Base-by-base conservation (phyloP, 2,329 filamentous ascomycete genomes). In the Zasmidium citrigriseum region DNA sequence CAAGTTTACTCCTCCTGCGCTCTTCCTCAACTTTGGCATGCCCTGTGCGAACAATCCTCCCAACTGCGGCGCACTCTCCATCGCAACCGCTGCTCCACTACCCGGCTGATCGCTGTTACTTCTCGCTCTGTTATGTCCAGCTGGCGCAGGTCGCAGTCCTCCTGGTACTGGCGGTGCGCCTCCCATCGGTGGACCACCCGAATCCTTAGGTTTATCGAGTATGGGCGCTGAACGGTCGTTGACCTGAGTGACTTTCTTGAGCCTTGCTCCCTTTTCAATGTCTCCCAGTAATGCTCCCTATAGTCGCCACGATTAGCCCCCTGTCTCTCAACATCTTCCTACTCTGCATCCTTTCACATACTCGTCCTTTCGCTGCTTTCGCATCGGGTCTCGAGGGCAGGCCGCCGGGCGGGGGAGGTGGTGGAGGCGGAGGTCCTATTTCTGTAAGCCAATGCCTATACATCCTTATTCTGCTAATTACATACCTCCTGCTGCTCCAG, bases 1-100 rank as follows among this genome's bases (percentile, higher is more conserved):
- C 45, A 80, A 80, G 53, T 79, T 77, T 27, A 82, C 74, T 49
- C 90, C 93, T 56, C 91, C 89, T 2, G 88, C 84, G 10, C 61
- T 68, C 79, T 96, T 97, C 74, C 90, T 90, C 70, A 99, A 74
- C 78, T 97, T 98, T 2, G 95, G 95, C 85, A 98, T 98, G 38
- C 93, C 95, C 34, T 91, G 93, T 1, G 90, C 91, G 71, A 99
- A 96, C 23, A 99, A 75, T 1, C 95, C 95, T 25, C 81, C 93
- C 11, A 98, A 76, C 72, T 97, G 93, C 11, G 92, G 91, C 49
- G 90, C 85, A 20, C 85, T 75, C 21, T 88, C 84, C 65, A 82
- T 75, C 1, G 76, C 76, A 62, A 78, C 77, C 49, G 81, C 80
- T 54, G 69, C 68, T 47, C 82, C 71, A 64, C 63, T 61, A 10